phyloP scores from a whole-genome alignment of 345 rosid genomes.

The Punica granatum region DNA sequence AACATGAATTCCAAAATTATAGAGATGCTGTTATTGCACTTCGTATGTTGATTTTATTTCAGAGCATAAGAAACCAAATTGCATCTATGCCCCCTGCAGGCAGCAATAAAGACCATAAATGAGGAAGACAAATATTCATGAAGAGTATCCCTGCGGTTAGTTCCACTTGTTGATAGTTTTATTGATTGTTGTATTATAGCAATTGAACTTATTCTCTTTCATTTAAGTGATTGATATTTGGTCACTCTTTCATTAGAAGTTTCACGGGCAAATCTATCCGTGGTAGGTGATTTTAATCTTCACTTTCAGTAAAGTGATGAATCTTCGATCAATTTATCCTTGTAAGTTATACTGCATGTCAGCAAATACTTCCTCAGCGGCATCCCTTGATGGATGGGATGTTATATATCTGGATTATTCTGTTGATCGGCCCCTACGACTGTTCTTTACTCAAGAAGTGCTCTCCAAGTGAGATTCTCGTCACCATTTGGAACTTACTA shows the following conservation, averaged over 20 bases:
- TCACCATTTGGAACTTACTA: neutral
- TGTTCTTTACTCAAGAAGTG: conserved; percentile 91
- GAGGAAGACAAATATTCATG: conserved; percentile 91
- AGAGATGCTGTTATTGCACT: too few species aligned
- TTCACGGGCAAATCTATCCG: neutral
- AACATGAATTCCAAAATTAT: neutral
- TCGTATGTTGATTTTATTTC: too few species aligned
- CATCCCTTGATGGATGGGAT: conserved; percentile 84
- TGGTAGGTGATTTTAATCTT: neutral
- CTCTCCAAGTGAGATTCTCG: conserved; percentile 71
- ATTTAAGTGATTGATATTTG: neutral
- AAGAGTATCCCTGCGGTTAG: conserved; percentile 78
- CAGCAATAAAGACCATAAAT: conserved; percentile 77
- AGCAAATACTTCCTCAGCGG: conserved; percentile 42
- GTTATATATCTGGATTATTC: conserved; percentile 87
- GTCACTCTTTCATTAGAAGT: neutral
- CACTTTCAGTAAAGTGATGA: neutral
- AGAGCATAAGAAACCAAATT: too few species aligned
- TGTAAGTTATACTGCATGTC: neutral
- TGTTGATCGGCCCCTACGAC: conserved; percentile 90
- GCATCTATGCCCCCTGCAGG: conserved; percentile 35
- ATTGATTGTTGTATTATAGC: neutral
- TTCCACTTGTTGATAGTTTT: neutral
- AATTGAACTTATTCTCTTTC: neutral
- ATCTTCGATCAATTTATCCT: neutral